phyloP scores from a whole-genome alignment of 345 rosid genomes.

The Geranium brycei region DNA sequence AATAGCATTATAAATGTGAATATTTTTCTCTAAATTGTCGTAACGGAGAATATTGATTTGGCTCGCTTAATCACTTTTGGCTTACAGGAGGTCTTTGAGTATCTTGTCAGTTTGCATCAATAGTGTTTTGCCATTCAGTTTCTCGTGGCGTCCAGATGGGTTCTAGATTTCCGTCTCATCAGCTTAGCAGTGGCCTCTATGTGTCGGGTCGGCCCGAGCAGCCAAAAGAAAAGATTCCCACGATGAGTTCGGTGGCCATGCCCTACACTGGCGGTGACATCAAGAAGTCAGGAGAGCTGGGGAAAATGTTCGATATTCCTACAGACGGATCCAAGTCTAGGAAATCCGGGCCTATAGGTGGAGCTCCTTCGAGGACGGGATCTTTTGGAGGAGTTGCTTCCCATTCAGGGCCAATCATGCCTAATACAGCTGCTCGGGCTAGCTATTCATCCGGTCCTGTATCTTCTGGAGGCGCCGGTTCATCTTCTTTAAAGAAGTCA shows the following conservation, averaged over 20 bases:
- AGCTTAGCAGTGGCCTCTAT: constrained; percentile 76
- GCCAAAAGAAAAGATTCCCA: constrained; percentile 71
- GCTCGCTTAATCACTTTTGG: constrained; percentile 1
- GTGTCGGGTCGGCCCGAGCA: constrained; percentile 93
- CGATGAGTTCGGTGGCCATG: constrained; percentile 82
- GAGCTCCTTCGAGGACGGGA: constrained; percentile 73
- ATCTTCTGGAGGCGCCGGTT: constrained; percentile 50
- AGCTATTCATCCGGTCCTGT: constrained; percentile 62
- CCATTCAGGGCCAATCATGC: constrained; percentile 75
- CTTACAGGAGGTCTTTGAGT: constrained; percentile 23
- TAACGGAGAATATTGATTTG: constrained; percentile 1
- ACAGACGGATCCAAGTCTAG: constrained; percentile 56
- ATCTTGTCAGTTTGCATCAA: constrained; percentile 1
- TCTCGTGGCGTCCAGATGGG: constrained; percentile 42
- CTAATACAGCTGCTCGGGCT: constrained; percentile 65
- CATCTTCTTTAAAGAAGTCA: constrained; percentile 78
- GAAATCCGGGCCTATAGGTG: constrained; percentile 87
- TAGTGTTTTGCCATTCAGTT: constrained; percentile 9
- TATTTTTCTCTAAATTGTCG: not conserved
- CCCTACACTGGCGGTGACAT: constrained; percentile 95
- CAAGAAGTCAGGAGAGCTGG: constrained; percentile 84
- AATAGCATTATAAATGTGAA: not conserved
- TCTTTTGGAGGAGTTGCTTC: constrained; percentile 75
- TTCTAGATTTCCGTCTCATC: constrained; percentile 82
- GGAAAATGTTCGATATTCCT: constrained; percentile 92